These are phyloP conservation scores for Aspergillus udagawae DNA, from an alignment of 2,329 filamentous ascomycete species.

Conservation along the genomic window DNA sequence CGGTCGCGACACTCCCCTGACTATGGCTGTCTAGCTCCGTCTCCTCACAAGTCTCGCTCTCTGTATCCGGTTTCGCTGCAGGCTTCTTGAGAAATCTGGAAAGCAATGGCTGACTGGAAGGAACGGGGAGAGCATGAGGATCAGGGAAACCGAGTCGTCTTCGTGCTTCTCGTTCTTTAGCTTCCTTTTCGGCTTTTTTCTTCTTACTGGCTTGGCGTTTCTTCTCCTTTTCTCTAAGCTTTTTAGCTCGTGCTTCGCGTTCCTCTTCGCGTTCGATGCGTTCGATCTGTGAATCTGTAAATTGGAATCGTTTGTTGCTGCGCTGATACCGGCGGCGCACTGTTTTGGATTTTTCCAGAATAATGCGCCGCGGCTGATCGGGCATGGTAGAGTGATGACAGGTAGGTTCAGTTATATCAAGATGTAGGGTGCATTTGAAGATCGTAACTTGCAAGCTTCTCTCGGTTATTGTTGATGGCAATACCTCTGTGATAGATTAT, in stretches of 20 bases:
- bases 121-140: constrained; percentile 25
- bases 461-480: background rate
- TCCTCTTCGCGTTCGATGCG: constrained; percentile 41
- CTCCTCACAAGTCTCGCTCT: constrained; percentile 3
- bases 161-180: constrained; percentile 31
- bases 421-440: constrained; percentile 1
- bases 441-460: background rate
- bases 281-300: constrained; percentile 32
- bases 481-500: background rate
- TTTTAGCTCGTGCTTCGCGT: constrained; percentile 37
- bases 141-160: constrained; percentile 29
- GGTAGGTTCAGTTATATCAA: constrained; percentile 1
- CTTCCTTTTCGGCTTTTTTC: constrained; percentile 32
- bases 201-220: constrained; percentile 32
- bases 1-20: constrained; percentile 14
- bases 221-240: constrained; percentile 33
- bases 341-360: constrained; percentile 36
- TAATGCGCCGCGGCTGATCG: constrained; percentile 27
- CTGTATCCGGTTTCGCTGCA: constrained; percentile 6
- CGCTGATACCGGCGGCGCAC: constrained; percentile 37
- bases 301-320: constrained; percentile 34
- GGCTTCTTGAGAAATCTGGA: constrained; percentile 27
- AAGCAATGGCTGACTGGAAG: constrained; percentile 33
- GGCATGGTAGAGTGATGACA: constrained; percentile 22
- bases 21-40: constrained; percentile 10